Conservation (phyloP, 441 rosid genomes). For the Brassica hybrid region DNA sequence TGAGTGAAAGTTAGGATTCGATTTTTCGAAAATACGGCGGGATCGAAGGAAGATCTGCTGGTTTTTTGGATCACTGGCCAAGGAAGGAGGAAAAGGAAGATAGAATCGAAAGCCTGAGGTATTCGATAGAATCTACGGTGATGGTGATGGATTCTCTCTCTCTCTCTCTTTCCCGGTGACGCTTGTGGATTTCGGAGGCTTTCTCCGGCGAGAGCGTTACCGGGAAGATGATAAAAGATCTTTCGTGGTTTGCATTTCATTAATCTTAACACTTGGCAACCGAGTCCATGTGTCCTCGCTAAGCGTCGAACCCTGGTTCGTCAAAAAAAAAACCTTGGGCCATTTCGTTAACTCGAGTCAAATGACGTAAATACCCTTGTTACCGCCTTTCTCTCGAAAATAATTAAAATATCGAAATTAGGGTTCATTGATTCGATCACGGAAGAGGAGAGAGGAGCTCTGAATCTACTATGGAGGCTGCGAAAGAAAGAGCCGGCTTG, state of each 20-base stretch:
- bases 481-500: slow-evolving; percentile 44
- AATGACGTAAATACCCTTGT: slow-evolving; percentile 32
- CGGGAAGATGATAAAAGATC: slow-evolving; percentile 28
- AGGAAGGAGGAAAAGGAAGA: neutral
- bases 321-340: neutral
- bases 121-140: slow-evolving; percentile 7
- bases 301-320: slow-evolving; percentile 38
- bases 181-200: slow-evolving; percentile 19
- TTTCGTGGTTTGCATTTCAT: slow-evolving; percentile 30
- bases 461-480: slow-evolving; percentile 51
- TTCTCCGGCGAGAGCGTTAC: slow-evolving; percentile 36
- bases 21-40: slow-evolving; percentile 25
- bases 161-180: slow-evolving; percentile 20
- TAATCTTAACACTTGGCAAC: slow-evolving; percentile 10
- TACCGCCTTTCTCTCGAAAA: slow-evolving; percentile 10
- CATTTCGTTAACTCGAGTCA: neutral
- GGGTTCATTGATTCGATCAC: neutral
- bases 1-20: slow-evolving; percentile 2
- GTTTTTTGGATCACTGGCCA: slow-evolving; percentile 2
- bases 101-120: slow-evolving; percentile 11
- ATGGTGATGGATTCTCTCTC: slow-evolving; percentile 8
- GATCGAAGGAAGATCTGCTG: slow-evolving; percentile 26
- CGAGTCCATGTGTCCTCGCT: slow-evolving; percentile 7
- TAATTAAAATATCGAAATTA: slow-evolving; percentile 14
- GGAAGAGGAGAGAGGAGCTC: neutral